Evolutionary conservation across 2,329 filamentous ascomycete species (phyloP).

Genomic region (Nigrospora sphaerica): DNA sequence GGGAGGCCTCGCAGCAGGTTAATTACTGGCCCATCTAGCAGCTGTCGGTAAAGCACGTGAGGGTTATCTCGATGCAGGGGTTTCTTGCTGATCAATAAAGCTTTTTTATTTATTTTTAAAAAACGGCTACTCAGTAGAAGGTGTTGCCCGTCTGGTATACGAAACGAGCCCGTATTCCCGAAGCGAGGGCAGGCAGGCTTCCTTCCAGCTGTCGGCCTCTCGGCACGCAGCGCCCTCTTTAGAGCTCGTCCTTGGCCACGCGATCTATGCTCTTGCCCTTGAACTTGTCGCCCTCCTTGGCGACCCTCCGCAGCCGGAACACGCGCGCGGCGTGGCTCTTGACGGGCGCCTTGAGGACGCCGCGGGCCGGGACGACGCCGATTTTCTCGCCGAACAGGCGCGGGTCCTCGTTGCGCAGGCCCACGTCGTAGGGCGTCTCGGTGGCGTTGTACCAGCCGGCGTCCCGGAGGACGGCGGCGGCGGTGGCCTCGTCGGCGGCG

Average conservation of each 20-base stretch:
- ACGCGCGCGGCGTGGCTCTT: constrained; percentile 10
- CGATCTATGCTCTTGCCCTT: constrained; percentile 11
- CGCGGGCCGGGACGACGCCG: constrained; percentile 8
- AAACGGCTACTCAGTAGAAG: too few species aligned
- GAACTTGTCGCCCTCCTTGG: constrained; percentile 9
- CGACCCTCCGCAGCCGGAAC: constrained; percentile 10
- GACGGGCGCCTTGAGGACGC: constrained; percentile 6
- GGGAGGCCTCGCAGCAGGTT: too few species aligned
- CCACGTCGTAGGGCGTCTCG: constrained; percentile 8
- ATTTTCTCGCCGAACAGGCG: constrained; percentile 13
- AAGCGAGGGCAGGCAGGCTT: too few species aligned
- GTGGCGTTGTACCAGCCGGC: constrained; percentile 13
- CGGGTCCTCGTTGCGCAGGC: constrained; percentile 9
- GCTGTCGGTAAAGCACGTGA: too few species aligned
- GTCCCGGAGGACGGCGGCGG: constrained; percentile 3
- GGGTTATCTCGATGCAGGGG: too few species aligned
- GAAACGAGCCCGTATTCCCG: too few species aligned
- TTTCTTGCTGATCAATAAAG: too few species aligned
- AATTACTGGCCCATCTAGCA: too few species aligned
- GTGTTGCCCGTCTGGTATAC: too few species aligned
- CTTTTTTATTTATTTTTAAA: too few species aligned
- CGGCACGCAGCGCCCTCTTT: background rate
- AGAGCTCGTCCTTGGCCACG: constrained; percentile 11
- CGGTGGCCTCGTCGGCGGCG: constrained; percentile 1
- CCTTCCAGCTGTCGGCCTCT: too few species aligned